Evolutionary conservation across 305 asterid genomes (phyloP).

Genomic region (Plantago coronopus): DNA sequence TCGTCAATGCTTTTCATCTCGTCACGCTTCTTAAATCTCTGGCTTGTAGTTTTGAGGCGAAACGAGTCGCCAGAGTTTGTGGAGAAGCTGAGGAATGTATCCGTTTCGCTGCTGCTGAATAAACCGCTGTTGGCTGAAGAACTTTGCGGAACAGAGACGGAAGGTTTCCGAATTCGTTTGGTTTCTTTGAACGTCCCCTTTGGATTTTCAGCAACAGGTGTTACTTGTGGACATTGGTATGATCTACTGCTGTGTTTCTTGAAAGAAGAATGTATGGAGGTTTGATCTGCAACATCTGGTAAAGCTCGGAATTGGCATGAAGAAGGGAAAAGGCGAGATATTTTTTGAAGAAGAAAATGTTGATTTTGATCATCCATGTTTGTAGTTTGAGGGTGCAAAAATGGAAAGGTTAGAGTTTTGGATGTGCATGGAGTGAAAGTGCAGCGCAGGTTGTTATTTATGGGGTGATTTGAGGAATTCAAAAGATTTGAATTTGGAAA

Average conservation of each 20-base stretch:
- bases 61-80: conserved; percentile 57
- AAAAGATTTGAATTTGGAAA: neutral
- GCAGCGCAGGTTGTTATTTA: no score
- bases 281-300: conserved; percentile 52
- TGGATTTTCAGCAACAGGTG: neutral
- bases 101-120: conserved; percentile 51
- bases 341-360: conserved; percentile 31
- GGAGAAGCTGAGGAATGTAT: conserved; percentile 45
- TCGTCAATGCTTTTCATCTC: conserved; percentile 33
- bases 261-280: no score
- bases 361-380: neutral
- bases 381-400: neutral
- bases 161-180: no score
- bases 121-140: conserved; percentile 50
- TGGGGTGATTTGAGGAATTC: neutral
- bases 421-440: neutral
- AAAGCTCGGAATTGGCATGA: conserved; percentile 46
- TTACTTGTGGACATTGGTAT: neutral
- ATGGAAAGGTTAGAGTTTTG: neutral
- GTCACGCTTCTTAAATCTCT: conserved; percentile 20
- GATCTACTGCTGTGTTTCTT: conserved; percentile 5
- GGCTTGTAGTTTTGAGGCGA: conserved; percentile 23
- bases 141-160: conserved; percentile 19
- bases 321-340: conserved; percentile 48
- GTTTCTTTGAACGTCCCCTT: conserved; percentile 1